Evolutionary conservation across 2,329 filamentous ascomycete species (phyloP), one percentile per base, ranked within the genome.

Genomic region (Aspergillus fumigatus): DNA sequence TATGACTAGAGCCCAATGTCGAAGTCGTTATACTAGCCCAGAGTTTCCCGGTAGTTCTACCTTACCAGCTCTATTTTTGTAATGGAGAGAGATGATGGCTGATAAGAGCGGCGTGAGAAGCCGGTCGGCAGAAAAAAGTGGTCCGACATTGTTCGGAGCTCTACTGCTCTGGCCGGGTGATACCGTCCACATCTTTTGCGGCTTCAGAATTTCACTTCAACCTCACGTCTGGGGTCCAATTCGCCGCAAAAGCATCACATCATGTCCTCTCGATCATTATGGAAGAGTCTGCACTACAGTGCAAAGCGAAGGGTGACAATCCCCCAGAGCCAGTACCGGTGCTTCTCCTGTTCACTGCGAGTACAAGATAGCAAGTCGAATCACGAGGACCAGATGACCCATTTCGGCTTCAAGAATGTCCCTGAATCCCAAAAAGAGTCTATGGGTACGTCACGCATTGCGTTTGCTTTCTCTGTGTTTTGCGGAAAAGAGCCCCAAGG

Each of bases 401-500:
- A 96, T 77, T 97, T 97, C 74, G 92, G 92, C 52, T 97, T 91
- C 73, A 84, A 92, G 76, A 93, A 90, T 45, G 82, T 97, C 43
- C 85, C 88, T 17, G 90, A 95, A 71, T 80, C 85, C 9, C 81
- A 94, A 73, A 97, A 97, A 76, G 83, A 86, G 65, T 81, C 82
- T 25, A 80, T 79, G 77, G 85, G 85, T 86, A 75, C 51, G 61
- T 26, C 41, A 26, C 29, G 48, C 21, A 17, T 7, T 6, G 5
- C 27, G 54, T 26, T 53, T 50, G 4, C 29, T 3, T 4, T 4
- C 14, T 21, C 14, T 21, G 50, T 38, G 11, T 6, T 6, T 17
- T 26, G 8, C 1, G 9, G 8, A 43, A 43, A 17, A 38, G 6
- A 23, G 14, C 17, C 21, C 23, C 9, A 3, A 21, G 21, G 14